Percentiles rank a stretch among this genome's conserved stretches.
Evolutionary conservation across 352 stramenopile genomes (phyloP).

Genomic region (Phytophthora uliginosa): DNA sequence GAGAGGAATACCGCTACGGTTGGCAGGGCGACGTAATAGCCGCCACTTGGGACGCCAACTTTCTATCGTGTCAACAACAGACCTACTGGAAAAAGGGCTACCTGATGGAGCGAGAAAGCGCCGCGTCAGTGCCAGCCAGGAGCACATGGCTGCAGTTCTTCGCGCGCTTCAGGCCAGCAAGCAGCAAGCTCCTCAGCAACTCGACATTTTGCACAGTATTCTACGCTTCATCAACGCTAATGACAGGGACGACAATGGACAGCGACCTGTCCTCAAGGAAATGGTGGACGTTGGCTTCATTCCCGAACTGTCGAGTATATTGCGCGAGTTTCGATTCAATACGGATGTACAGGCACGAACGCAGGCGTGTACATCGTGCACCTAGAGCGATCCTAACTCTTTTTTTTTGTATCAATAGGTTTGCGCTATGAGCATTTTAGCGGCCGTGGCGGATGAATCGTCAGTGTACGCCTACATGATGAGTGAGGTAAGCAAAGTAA

Average conservation of each 20-base stretch:
- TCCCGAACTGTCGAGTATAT: constrained; percentile 40
- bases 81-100: constrained; percentile 2
- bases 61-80: not conserved
- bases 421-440: constrained; percentile 55
- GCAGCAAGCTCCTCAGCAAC: constrained; percentile 50
- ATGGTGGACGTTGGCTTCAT: constrained; percentile 60
- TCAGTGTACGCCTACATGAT: constrained; percentile 70
- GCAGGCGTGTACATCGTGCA: not conserved
- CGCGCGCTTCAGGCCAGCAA: constrained; percentile 42
- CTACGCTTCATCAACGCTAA: constrained; percentile 40
- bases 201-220: constrained; percentile 53
- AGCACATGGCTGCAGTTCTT: constrained; percentile 36
- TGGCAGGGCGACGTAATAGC: constrained; percentile 11
- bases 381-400: not conserved
- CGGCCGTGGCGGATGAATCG: constrained; percentile 53
- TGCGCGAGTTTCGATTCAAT: constrained; percentile 82
- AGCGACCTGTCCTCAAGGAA: constrained; percentile 44
- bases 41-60: constrained; percentile 25
- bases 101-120: constrained; percentile 7
- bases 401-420: constrained; percentile 31
- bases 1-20: constrained; percentile 42
- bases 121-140: constrained; percentile 27
- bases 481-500: constrained; percentile 51
- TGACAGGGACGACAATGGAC: constrained; percentile 30
- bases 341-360: constrained; percentile 50